Percentiles rank a stretch among this genome's conserved stretches.
Evolutionary conservation across 2,329 filamentous ascomycete species (phyloP).

Genomic region (Rutstroemia sp.): DNA sequence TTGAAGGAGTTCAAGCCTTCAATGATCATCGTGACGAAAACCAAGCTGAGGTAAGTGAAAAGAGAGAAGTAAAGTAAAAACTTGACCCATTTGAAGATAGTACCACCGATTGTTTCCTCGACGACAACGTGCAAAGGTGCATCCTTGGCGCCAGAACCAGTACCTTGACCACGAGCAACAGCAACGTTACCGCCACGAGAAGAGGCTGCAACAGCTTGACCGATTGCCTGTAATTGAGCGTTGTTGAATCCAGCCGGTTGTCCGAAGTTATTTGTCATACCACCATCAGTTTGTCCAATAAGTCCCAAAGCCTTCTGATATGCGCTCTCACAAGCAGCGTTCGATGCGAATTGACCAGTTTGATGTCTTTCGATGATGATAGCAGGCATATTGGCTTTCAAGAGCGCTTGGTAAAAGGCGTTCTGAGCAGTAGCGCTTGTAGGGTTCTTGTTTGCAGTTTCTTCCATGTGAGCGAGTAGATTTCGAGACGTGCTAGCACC

Average conservation of each 20-base stretch:
- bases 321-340: slow-evolving; percentile 65
- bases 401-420: slow-evolving; percentile 84
- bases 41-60: slow-evolving; percentile 69
- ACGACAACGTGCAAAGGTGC: slow-evolving; percentile 93
- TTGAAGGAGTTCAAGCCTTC: slow-evolving; percentile 75
- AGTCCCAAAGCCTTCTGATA: slow-evolving; percentile 69
- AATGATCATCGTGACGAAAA: slow-evolving; percentile 73
- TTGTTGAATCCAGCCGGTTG: slow-evolving; percentile 39
- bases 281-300: slow-evolving; percentile 39
- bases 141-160: slow-evolving; percentile 63
- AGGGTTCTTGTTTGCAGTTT: slow-evolving; percentile 88
- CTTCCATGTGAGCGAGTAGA: slow-evolving; percentile 77
- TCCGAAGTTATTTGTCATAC: slow-evolving; percentile 14
- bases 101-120: slow-evolving; percentile 74
- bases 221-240: slow-evolving; percentile 68
- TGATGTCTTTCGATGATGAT: slow-evolving; percentile 88
- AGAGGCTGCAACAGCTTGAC: slow-evolving; percentile 72
- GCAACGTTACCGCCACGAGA: slow-evolving; percentile 58
- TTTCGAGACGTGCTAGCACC: slow-evolving; percentile 37
- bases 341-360: slow-evolving; percentile 77
- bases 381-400: slow-evolving; percentile 87
- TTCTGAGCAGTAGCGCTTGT: slow-evolving; percentile 82
- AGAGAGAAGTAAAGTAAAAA: slow-evolving; percentile 75
- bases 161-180: slow-evolving; percentile 38
- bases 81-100: slow-evolving; percentile 86